Evolutionary conservation across 768 basidiomycete genomes (phyloP).

Genomic region (Amanita muscaria): DNA sequence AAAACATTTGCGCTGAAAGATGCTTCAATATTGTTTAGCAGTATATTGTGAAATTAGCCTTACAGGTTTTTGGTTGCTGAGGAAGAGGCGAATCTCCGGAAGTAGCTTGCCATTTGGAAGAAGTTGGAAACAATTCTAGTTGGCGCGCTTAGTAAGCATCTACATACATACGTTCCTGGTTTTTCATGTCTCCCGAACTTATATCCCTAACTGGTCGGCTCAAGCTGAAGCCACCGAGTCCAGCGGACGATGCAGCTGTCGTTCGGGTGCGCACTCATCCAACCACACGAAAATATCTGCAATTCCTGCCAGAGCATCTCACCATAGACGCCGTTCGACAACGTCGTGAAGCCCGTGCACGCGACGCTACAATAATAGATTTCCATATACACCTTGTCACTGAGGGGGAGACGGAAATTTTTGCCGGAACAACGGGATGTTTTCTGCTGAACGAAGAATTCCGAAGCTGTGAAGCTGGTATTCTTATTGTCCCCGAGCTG

Average conservation of each 20-base stretch:
- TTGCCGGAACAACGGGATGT: conserved; percentile 30
- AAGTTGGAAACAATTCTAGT: too few relatives aligned
- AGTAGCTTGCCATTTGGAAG: conserved; percentile 38
- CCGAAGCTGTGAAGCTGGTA: conserved; percentile 32
- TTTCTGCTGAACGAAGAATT: conserved; percentile 29
- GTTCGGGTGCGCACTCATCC: conserved; percentile 31
- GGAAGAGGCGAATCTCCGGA: conserved; percentile 44
- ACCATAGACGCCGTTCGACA: conserved; percentile 27
- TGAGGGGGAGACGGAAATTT: conserved; percentile 18
- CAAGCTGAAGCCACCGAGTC: conserved; percentile 24
- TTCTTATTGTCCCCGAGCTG: conserved; percentile 28
- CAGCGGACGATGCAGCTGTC: conserved; percentile 26
- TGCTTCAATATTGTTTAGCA: background rate
- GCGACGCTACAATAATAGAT: conserved; percentile 24
- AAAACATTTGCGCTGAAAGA: conserved; percentile 31
- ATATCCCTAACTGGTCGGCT: conserved; percentile 27
- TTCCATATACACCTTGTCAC: conserved; percentile 27
- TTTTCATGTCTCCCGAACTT: conserved; percentile 18
- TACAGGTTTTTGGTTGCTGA: conserved; percentile 31
- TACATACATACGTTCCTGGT: too few relatives aligned
- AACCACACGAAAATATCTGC: conserved; percentile 27
- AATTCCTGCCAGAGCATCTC: conserved; percentile 28
- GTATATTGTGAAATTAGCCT: conserved; percentile 16
- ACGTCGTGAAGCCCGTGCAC: conserved; percentile 26
- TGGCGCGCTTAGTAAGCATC: too few relatives aligned